These are phyloP conservation scores for Alternaria atra DNA, from an alignment of 2,329 filamentous ascomycete genomes.

Conservation along the genomic window DNA sequence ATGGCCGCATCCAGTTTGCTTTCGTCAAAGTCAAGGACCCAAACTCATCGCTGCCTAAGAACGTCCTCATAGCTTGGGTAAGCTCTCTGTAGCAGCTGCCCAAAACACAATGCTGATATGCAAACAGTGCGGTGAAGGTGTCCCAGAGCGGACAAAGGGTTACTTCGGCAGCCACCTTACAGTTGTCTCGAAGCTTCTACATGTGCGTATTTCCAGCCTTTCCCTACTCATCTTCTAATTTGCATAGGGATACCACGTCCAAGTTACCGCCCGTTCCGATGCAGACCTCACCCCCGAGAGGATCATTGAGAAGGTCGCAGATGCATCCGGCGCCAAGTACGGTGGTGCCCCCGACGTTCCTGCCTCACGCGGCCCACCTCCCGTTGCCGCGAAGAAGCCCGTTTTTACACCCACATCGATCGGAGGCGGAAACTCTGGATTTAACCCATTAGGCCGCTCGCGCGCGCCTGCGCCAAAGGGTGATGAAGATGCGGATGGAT, in stretches of 20 bases:
- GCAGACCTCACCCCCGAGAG: constrained; percentile 84
- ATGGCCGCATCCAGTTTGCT: constrained; percentile 95
- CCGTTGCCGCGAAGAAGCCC: constrained; percentile 85
- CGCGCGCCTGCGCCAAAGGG: constrained; percentile 63
- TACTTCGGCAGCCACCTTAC: constrained; percentile 96
- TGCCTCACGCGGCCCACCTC: constrained; percentile 66
- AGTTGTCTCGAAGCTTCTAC: constrained; percentile 88
- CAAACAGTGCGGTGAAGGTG: constrained; percentile 84
- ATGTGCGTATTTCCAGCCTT: constrained; percentile 62
- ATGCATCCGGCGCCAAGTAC: constrained; percentile 95
- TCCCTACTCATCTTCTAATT: constrained; percentile 36
- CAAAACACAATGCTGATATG: constrained; percentile 17
- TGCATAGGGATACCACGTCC: constrained; percentile 85
- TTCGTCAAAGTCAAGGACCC: constrained; percentile 97
- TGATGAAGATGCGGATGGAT: constrained; percentile 83
- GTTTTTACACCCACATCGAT: constrained; percentile 83
- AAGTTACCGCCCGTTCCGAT: constrained; percentile 93
- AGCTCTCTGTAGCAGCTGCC: constrained; percentile 22
- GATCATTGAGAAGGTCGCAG: constrained; percentile 92
- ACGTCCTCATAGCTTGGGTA: constrained; percentile 89
- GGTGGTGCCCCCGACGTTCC: constrained; percentile 70
- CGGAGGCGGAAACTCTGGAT: constrained; percentile 62
- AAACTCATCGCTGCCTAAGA: constrained; percentile 89
- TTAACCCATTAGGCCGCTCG: constrained; percentile 75
- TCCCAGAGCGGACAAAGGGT: constrained; percentile 97